Percentiles rank a stretch among this genome's conserved stretches.
Conservation (phyloP, 176 grass and related monocot species). For the Paspalum vaginatum region DNA sequence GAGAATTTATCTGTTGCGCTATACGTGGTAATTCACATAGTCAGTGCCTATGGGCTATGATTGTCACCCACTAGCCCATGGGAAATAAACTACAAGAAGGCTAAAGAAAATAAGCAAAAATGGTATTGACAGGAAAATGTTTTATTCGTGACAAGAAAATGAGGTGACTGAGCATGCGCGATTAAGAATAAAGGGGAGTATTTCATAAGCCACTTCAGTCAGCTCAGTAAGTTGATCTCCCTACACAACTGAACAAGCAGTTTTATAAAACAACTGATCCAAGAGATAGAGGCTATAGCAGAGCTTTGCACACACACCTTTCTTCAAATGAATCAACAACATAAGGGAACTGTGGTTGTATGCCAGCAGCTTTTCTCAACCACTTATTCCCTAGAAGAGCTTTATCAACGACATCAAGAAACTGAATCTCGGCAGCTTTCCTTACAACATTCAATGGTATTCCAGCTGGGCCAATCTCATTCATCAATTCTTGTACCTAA, state of each 20-base stretch:
- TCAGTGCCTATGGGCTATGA: not conserved
- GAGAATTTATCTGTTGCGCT: too few relatives aligned
- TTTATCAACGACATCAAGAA: constrained; percentile 87
- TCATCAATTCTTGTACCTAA: constrained; percentile 91
- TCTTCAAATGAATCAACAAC: constrained; percentile 98
- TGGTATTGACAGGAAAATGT: not conserved
- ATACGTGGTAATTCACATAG: too few relatives aligned
- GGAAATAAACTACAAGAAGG: not conserved
- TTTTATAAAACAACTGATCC: constrained; percentile 9
- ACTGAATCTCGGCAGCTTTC: constrained; percentile 82
- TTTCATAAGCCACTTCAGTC: not conserved
- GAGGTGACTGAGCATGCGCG: not conserved
- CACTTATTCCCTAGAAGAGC: constrained; percentile 92
- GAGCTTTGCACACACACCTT: constrained; percentile 45
- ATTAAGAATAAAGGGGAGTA: not conserved
- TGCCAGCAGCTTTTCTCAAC: constrained; percentile 86
- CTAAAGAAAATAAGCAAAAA: not conserved
- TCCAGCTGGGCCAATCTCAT: constrained; percentile 88
- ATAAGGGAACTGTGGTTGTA: constrained; percentile 91
- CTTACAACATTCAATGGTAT: constrained; percentile 83
- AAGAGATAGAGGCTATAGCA: constrained; percentile 20
- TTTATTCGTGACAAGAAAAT: not conserved
- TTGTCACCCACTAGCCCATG: not conserved
- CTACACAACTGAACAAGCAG: constrained; percentile 14
- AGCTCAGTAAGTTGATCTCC: constrained; percentile 5